phyloP scores from a whole-genome alignment of 1,139 yeast species.

The Lodderomyces jiufengensis region DNA sequence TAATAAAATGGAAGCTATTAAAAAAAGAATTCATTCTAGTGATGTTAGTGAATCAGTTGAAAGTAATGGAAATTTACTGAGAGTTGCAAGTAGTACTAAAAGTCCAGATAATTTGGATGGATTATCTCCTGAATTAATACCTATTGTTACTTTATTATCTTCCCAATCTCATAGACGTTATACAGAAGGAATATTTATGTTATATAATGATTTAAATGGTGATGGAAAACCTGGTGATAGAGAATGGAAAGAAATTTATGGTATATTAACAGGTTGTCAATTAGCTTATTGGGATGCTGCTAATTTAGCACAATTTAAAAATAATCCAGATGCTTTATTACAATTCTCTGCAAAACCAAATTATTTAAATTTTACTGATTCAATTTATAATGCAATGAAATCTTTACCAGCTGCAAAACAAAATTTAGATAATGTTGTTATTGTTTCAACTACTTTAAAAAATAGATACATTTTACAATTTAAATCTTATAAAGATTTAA shows the following conservation, averaged over 20 bases:
- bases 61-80: neutral
- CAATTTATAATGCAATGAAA: slow-evolving; percentile 75
- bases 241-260: slow-evolving; percentile 90
- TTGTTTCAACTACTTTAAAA: slow-evolving; percentile 85
- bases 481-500: slow-evolving; percentile 52
- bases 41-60: neutral
- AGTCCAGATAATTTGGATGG: slow-evolving; percentile 18
- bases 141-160: slow-evolving; percentile 67
- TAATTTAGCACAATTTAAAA: slow-evolving; percentile 54
- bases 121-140: slow-evolving; percentile 66
- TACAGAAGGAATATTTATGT: slow-evolving; percentile 70
- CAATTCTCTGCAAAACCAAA: slow-evolving; percentile 70
- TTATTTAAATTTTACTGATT: slow-evolving; percentile 86
- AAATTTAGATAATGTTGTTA: slow-evolving; percentile 70
- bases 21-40: neutral
- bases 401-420: slow-evolving; percentile 60
- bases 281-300: slow-evolving; percentile 92
- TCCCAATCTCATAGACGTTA: slow-evolving; percentile 74
- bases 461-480: slow-evolving; percentile 83
- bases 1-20: neutral
- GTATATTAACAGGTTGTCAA: slow-evolving; percentile 85
- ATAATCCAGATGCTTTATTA: slow-evolving; percentile 47
- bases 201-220: slow-evolving; percentile 66
- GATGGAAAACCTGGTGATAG: slow-evolving; percentile 86
- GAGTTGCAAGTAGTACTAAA: slow-evolving; percentile 6